These are phyloP conservation scores for Globisporangium camurandrum DNA, from an alignment of 352 stramenopile genomes.

Conservation along the genomic window DNA sequence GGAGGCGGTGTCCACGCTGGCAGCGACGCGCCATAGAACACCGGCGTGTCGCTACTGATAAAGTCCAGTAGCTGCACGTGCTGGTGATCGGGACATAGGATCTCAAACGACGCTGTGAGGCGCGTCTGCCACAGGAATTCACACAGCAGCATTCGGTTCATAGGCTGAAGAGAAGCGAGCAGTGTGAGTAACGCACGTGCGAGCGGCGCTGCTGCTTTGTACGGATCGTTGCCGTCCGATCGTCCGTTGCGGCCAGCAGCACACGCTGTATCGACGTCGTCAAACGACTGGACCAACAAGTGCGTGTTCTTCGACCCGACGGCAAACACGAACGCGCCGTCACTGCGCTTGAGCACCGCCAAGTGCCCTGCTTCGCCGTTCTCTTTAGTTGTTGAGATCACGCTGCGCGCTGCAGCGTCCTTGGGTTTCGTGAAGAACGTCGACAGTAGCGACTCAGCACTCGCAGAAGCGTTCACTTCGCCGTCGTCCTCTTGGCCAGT, in stretches of 20 bases:
- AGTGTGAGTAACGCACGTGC: conserved; percentile 36
- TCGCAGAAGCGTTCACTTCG: conserved; percentile 23
- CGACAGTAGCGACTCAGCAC: conserved; percentile 31
- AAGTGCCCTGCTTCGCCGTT: conserved; percentile 75
- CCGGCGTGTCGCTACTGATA: conserved; percentile 53
- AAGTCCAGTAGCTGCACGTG: conserved; percentile 74
- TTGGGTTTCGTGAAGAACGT: conserved; percentile 75
- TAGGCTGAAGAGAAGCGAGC: conserved; percentile 22
- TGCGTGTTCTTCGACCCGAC: conserved; percentile 83
- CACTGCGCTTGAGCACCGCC: conserved; percentile 53
- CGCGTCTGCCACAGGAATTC: conserved; percentile 75
- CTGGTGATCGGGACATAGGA: conserved; percentile 63
- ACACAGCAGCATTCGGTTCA: conserved; percentile 40
- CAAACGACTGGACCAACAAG: conserved; percentile 33
- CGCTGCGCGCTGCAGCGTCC: conserved; percentile 25
- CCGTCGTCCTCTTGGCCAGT: conserved; percentile 75
- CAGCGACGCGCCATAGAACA: conserved; percentile 75
- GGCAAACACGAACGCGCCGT: conserved; percentile 61
- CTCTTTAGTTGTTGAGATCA: conserved; percentile 74
- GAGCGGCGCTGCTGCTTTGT: conserved; percentile 42
- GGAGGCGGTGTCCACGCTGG: conserved; percentile 25
- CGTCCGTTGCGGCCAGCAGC: conserved; percentile 10
- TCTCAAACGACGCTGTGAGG: conserved; percentile 69
- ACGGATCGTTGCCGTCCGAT: conserved; percentile 29
- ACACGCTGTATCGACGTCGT: conserved; percentile 38